Base-by-base conservation (phyloP, 1,284 basidiomycete species). In the Meripilus lineatus region DNA sequence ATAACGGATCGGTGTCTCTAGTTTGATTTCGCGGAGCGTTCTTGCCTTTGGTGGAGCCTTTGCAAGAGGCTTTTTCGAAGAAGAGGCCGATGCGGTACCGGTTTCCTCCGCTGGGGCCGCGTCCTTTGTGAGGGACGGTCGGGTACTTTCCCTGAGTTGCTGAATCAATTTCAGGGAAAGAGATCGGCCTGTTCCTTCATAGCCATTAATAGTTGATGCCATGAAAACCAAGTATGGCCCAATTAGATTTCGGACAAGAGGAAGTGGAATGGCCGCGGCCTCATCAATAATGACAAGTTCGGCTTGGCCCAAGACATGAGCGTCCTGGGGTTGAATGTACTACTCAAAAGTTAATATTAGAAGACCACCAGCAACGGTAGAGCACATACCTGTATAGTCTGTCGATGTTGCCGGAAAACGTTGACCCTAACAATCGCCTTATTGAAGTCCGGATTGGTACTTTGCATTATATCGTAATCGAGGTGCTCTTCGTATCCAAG, bases 221-320 rank as follows among this genome's bases (percentile, higher is more conserved):
- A 99, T 86, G 74, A 99, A 98, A 40, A 99, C 93, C 33, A 98
- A 88, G 67, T 99, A 99, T 0, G 94, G 94, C 0, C 96, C 96
- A 50, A 99, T 84, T 48, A 99, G 84, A 57, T 93, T 93, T 51
- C 89, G 84, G 15, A 99, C 94, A 20, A 98, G 81, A 3, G 94
- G 92, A 11, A 99, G 79, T 0, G 96, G 96, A 47, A 99, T 98
- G 14, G 96, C 96, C 5, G 96, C 96, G 3, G 95, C 96, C 67
- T 99, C 96, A 56, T 99, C 96, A 48, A 99, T 96, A 54, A 99
- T 89, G 50, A 99, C 86, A 3, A 99, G 79, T 62, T 99, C 96
- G 1, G 96, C 96, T 63, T 99, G 96, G 7, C 95, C 93, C 8
- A 99, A 79, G 11, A 98, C 94, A 62, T 98, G 94, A 0, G 92